Base-by-base conservation (phyloP, 768 basidiomycete genomes). In the Fibroporia radiculosa region DNA sequence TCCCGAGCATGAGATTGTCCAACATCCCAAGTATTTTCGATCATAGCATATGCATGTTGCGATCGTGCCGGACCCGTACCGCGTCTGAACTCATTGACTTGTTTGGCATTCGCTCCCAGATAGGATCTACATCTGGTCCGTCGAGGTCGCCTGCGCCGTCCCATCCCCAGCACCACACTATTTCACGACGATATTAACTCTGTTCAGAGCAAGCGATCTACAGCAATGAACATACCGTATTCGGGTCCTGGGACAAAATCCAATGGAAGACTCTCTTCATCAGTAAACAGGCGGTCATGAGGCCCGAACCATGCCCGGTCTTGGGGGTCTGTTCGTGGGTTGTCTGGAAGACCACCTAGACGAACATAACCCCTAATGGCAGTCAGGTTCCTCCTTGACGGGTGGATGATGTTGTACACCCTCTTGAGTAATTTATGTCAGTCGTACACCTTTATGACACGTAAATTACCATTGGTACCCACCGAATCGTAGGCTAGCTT, bases 101-200 rank as follows among this genome's bases (percentile, higher is more conserved):
- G 50, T 84, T 77, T 3, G 85, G 68, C 81, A 85, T 84, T 26
- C 63, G 59, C 62, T 97, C 95, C 95, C 95, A 99, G 43, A 99
- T 86, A 5, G 95, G 95, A 55, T 98, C 95, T 5, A 99, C 90
- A 57, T 98, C 93, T 0, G 95, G 95, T 33, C 93, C 95, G 52
- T 97, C 95, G 19, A 99, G 75, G 59, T 99, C 95, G 16, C 95
- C 95, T 3, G 95, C 95, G 12, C 95, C 95, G 57, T 99, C 95
- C 95, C 95, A 99, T 16, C 95, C 95, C 95, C 95, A 97, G 61
- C 95, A 98, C 95, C 95, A 97, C 11, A 98, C 95, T 96, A 8
- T 31, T 31, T 31, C 8, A n/a, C 19, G 37, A 48, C 4, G 5
- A 32, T 8, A 4, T 13, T 10, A 29, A 18, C 11, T 11, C 20